A percentile compares a stretch with the other conserved stretches of the same genome.
Evolutionary conservation across 2,329 filamentous ascomycete species (phyloP).

Genomic region (Coniochaeta prunicola): DNA sequence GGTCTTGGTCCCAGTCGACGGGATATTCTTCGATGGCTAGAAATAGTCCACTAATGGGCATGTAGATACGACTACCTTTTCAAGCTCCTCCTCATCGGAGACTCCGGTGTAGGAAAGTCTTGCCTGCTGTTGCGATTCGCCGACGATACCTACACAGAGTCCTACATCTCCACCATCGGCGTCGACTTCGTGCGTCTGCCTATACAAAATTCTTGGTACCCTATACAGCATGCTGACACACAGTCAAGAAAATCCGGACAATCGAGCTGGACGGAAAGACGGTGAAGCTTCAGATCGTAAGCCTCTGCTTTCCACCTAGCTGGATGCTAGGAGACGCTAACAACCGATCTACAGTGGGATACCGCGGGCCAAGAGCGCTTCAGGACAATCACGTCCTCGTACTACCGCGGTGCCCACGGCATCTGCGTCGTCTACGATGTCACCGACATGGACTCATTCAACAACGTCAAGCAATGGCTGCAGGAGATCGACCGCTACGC

Average conservation of each 20-base stretch:
- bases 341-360: conserved; percentile 69
- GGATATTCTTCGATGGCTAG: neutral
- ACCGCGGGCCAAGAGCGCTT: conserved; percentile 98
- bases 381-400: conserved; percentile 98
- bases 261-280: conserved; percentile 99
- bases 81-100: conserved; percentile 99
- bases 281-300: conserved; percentile 97
- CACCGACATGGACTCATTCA: conserved; percentile 99
- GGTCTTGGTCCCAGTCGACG: neutral
- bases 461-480: conserved; percentile 99
- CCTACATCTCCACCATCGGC: conserved; percentile 99
- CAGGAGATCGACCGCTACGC: conserved; percentile 99
- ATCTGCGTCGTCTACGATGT: conserved; percentile 99
- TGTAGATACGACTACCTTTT: conserved; percentile 99
- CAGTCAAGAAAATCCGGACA: conserved; percentile 89
- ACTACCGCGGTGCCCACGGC: conserved; percentile 97
- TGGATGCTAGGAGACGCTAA: conserved; percentile 16
- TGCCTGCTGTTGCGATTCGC: conserved; percentile 96
- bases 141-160: conserved; percentile 98
- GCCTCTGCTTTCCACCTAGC: conserved; percentile 24
- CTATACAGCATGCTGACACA: conserved; percentile 20
- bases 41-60: conserved; percentile 15
- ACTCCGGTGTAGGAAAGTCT: conserved; percentile 99
- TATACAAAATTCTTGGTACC: neutral
- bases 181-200: conserved; percentile 79